Evolutionary conservation across 306 rosid genomes (phyloP).

Genomic region (Quercus suber): DNA sequence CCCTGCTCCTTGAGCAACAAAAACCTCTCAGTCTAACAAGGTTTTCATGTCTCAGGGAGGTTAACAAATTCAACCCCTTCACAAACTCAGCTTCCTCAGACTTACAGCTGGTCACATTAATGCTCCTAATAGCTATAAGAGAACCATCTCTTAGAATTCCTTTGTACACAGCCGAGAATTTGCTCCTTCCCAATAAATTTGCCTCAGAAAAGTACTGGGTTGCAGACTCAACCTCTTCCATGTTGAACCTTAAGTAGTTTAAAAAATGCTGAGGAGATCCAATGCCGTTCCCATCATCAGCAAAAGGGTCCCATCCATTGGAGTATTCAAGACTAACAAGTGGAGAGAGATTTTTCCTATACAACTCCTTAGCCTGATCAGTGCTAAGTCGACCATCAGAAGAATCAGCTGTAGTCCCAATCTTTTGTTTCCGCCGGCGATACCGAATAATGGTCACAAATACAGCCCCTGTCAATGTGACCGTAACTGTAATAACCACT

Average conservation of each 20-base stretch:
- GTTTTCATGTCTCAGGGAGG: constrained; percentile 77
- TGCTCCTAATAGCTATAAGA: constrained; percentile 68
- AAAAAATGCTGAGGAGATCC: constrained; percentile 52
- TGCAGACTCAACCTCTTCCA: constrained; percentile 94
- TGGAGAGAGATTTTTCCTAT: constrained; percentile 67
- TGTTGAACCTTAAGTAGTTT: constrained; percentile 51
- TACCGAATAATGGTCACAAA: constrained; percentile 43
- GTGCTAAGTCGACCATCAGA: constrained; percentile 63
- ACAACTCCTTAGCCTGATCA: constrained; percentile 58
- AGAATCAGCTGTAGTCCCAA: constrained; percentile 44
- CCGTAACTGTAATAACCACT: constrained; percentile 32
- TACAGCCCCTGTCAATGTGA: constrained; percentile 35
- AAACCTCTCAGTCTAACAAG: constrained; percentile 78
- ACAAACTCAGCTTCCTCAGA: constrained; percentile 81
- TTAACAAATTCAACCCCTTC: constrained; percentile 55
- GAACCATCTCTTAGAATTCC: constrained; percentile 91
- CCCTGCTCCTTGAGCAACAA: constrained; percentile 88
- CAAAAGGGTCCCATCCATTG: constrained; percentile 72
- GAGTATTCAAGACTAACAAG: constrained; percentile 74
- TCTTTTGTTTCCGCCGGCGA: constrained; percentile 73
- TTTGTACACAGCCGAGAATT: constrained; percentile 77
- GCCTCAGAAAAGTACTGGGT: constrained; percentile 79
- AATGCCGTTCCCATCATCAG: constrained; percentile 40
- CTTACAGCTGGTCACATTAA: constrained; percentile 74
- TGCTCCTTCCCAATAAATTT: constrained; percentile 64